Evolutionary conservation across 2,329 filamentous ascomycete species (phyloP), one percentile per base, ranked within the genome.

Genomic region (Colletotrichum sp.): DNA sequence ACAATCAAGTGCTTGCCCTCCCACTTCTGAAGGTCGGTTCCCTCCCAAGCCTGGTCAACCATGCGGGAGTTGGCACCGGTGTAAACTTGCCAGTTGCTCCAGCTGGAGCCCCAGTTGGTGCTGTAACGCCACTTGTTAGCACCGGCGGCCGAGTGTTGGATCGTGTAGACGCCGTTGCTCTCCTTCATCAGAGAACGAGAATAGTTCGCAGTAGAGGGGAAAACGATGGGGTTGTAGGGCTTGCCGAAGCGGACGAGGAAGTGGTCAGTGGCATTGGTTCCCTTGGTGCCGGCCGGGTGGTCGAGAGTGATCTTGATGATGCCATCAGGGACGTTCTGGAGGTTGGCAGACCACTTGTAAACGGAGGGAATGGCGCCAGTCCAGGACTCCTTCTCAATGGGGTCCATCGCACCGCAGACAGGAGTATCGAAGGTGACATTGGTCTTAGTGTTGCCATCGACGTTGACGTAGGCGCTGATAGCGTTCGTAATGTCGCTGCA

Each of bases 41-140:
- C 92, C 6, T 86, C 87, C 92, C 92, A 94, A 5, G 85, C 79
- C 75, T 89, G 87, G 59, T 85, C 81, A 21, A 85, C 78, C 30
- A 92, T 83, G 18, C 86, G 87, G 8, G 85, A 85, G 67, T 90
- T 89, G 6, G 86, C 87, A 44, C 89, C 88, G n/a, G 79, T 80
- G 80, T 93, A 94, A 12, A 87, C 82, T 26, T 85, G 81, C 92
- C 92, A 94, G 5, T 89, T 81, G 59, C 89, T 92, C 85, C 90
- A 94, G 0, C 86, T 86, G 5, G 88, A 90, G 15, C 90, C 91
- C 87, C 90, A 94, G 74, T 91, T 92, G 36, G 89, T 89, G 21
- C 90, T 91, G 80, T 92, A 93, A 12, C 92, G 90, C 84, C 89
- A 94, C 78, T 89, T 88, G 79, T 92, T 89, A 10, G 92, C 92